Evolutionary conservation across 305 asterid species (phyloP), one percentile per base, ranked within the genome.

Genomic region (Fraxinus platypoda): DNA sequence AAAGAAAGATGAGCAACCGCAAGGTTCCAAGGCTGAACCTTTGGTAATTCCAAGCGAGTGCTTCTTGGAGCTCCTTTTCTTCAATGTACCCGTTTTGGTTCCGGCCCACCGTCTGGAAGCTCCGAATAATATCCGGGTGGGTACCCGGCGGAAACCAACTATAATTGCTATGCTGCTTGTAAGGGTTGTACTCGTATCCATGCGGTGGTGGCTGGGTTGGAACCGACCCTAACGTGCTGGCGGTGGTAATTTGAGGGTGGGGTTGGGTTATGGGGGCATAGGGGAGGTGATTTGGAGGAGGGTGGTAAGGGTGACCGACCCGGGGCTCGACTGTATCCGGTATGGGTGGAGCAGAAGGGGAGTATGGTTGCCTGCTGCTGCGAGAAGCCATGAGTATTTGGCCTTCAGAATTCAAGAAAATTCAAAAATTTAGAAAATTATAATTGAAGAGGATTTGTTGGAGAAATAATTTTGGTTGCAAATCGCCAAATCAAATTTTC

Each of bases 271-370:
- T 72, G 30, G 76, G 87, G 78, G 87, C 86, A 59, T 86, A 86
- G 37, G 19, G 35, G 74, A 28, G 3, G 74, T 86, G 31, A 3
- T 89, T 79, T 6, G 88, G 86, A 37, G 86, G 76, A 3, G 90
- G 78, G 28, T 84, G 85, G 76, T 89, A 89, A 0, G 91, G 91
- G 26, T 82, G 84, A 49, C 89, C 91, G 17, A 84, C 81, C 80
- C 8, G 74, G 59, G 90, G 88, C 2, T 86, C 88, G 0, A 84
- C 74, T 4, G n/a, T 3, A 82, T 83, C 89, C 81, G 93, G 84
- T 25, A 87, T 85, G 8, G 98, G 97, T 12, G 97, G 97, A n/a
- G 98, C 98, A 9, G 98, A 90, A 6, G 98, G 95, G 17, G 90
- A 84, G 88, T 84, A 88, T 1, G 91, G 79, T 75, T 76, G 84